Conservation (phyloP, 106 monocot species). For the Dioscorea zingiberensis region DNA sequence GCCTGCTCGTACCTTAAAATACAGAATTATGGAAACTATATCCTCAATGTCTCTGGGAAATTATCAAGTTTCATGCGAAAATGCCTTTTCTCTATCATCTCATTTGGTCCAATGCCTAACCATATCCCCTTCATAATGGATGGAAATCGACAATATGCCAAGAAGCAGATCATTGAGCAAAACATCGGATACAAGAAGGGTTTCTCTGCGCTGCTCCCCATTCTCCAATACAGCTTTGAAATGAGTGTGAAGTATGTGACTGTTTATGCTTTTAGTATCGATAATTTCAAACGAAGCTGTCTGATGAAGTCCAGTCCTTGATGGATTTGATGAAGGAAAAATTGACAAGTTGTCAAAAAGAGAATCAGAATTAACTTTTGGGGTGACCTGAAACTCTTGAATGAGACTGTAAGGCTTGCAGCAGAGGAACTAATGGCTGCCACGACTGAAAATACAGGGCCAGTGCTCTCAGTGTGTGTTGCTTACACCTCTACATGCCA, state of each 20-base stretch:
- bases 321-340: conserved; percentile 13
- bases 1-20: background rate
- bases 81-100: conserved; percentile 8
- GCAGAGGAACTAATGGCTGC: conserved; percentile 2
- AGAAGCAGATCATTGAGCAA: background rate
- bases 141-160: conserved; percentile 18
- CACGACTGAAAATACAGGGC: conserved; percentile 4
- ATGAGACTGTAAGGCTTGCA: conserved; percentile 1
- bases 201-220: conserved; percentile 6
- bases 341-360: conserved; percentile 6
- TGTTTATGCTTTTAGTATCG: conserved; percentile 21
- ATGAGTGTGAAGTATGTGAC: conserved; percentile 17
- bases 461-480: conserved; percentile 9
- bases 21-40: background rate
- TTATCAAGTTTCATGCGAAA: background rate
- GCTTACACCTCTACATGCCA: conserved; percentile 17
- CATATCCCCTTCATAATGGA: conserved; percentile 26
- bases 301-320: conserved; percentile 10
- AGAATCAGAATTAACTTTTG: conserved; percentile 6
- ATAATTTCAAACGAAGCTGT: conserved; percentile 19
- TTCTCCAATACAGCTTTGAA: conserved; percentile 19
- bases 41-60: background rate
- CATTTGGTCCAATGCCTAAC: conserved; percentile 10
- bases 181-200: conserved; percentile 7
- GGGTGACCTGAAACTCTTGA: conserved; percentile 8